Percentiles rank a stretch among this genome's conserved stretches.
Conservation (phyloP, 2,329 filamentous ascomycete genomes). For the Clonostachys rosea region DNA sequence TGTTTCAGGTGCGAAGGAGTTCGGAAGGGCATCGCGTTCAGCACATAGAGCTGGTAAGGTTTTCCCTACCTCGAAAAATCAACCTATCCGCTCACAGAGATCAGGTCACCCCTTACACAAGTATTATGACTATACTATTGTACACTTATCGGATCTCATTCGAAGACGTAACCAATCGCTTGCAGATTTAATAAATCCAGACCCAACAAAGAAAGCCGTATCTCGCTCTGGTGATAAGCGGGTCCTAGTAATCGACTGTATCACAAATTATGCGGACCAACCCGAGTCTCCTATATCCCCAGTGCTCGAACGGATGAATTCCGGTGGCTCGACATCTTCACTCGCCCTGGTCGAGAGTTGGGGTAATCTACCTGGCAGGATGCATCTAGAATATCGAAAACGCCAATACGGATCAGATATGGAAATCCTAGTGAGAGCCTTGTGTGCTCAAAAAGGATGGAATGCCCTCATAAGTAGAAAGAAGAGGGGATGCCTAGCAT, state of each 20-base stretch:
- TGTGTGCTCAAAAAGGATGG: conserved; percentile 71
- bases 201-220: conserved; percentile 3
- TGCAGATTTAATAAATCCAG: conserved; percentile 35
- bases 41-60: conserved; percentile 41
- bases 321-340: conserved; percentile 12
- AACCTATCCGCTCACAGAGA: conserved; percentile 6
- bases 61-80: background rate
- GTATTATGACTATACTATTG: conserved; percentile 53
- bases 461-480: conserved; percentile 67
- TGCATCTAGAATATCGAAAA: conserved; percentile 51
- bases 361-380: conserved; percentile 38
- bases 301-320: conserved; percentile 25
- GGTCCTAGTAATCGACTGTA: conserved; percentile 60
- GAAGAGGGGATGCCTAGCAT: conserved; percentile 66
- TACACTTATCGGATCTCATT: conserved; percentile 55
- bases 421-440: conserved; percentile 66
- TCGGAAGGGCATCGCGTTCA: conserved; percentile 37
- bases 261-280: conserved; percentile 44
- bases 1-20: conserved; percentile 36
- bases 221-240: conserved; percentile 11
- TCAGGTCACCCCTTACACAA: conserved; percentile 60
- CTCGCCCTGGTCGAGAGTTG: conserved; percentile 21
- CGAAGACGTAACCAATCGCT: conserved; percentile 38
- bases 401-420: conserved; percentile 60
- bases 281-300: conserved; percentile 41